A percentile compares a stretch with the other conserved stretches of the same genome.
phyloP scores from a whole-genome alignment of 441 rosid genomes.

The Gossypium laxum region DNA sequence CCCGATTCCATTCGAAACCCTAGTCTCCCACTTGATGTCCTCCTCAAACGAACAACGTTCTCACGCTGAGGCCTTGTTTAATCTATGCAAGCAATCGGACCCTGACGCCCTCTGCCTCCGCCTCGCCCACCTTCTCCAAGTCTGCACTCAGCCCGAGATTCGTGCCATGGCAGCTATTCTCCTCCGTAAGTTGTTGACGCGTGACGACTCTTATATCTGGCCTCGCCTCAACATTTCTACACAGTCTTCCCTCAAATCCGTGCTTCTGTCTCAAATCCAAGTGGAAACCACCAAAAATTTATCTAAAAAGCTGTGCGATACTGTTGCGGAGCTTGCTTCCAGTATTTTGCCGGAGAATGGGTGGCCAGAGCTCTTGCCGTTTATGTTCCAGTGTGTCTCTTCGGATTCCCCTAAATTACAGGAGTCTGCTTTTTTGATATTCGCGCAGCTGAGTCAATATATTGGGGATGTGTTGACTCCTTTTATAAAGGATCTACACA shows the following conservation, averaged over 20 bases:
- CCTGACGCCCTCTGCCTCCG: conserved; percentile 76
- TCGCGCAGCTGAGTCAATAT: conserved; percentile 85
- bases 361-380: conserved; percentile 92
- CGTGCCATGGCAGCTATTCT: conserved; percentile 94
- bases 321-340: conserved; percentile 74
- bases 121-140: conserved; percentile 74
- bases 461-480: conserved; percentile 75
- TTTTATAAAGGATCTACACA: conserved; percentile 69
- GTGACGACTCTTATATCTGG: conserved; percentile 81
- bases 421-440: conserved; percentile 78
- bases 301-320: conserved; percentile 79
- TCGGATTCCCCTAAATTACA: conserved; percentile 68
- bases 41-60: conserved; percentile 88
- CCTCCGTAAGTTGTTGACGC: conserved; percentile 82
- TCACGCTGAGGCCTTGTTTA: conserved; percentile 75
- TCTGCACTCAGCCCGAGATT: conserved; percentile 57
- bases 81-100: conserved; percentile 77
- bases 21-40: conserved; percentile 82
- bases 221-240: conserved; percentile 57
- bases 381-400: conserved; percentile 83
- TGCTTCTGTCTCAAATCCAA: conserved; percentile 59
- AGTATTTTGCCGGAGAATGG: conserved; percentile 70
- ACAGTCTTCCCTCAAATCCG: conserved; percentile 70
- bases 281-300: conserved; percentile 65
- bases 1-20: conserved; percentile 67